phyloP scores from a whole-genome alignment of 2,329 filamentous ascomycete species.

The Hymenoscyphus scutula region DNA sequence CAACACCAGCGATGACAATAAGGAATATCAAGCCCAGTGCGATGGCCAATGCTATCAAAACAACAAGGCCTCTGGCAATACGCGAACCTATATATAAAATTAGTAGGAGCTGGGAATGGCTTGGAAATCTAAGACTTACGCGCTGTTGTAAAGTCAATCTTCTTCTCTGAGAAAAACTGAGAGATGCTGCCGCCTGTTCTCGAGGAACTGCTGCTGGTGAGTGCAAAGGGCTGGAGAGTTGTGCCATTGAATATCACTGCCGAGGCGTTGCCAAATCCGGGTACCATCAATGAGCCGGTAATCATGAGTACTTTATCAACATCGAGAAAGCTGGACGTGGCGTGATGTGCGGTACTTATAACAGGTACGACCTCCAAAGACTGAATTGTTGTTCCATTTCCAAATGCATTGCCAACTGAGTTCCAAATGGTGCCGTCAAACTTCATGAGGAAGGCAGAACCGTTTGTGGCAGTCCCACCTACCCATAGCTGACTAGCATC shows the following conservation, averaged over 20 bases:
- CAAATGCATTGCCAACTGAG: slow-evolving; percentile 61
- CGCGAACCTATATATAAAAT: slow-evolving; percentile 44
- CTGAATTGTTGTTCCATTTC: slow-evolving; percentile 64
- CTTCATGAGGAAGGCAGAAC: slow-evolving; percentile 75
- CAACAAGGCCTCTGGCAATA: slow-evolving; percentile 72
- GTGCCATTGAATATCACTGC: slow-evolving; percentile 87
- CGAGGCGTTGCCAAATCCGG: slow-evolving; percentile 75
- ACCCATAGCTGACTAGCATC: slow-evolving; percentile 78
- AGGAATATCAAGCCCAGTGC: slow-evolving; percentile 75
- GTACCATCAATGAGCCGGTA: slow-evolving; percentile 77
- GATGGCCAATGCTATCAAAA: slow-evolving; percentile 78
- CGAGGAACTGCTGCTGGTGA: slow-evolving; percentile 65
- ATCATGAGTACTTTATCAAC: slow-evolving; percentile 72
- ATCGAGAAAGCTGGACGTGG: slow-evolving; percentile 59
- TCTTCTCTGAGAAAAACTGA: slow-evolving; percentile 78
- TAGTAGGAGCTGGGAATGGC: slow-evolving; percentile 23
- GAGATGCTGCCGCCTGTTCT: slow-evolving; percentile 71
- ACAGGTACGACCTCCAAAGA: slow-evolving; percentile 80
- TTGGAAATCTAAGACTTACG: slow-evolving; percentile 47
- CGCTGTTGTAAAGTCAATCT: slow-evolving; percentile 67
- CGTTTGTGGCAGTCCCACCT: slow-evolving; percentile 66
- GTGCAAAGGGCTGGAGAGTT: slow-evolving; percentile 71
- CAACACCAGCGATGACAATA: slow-evolving; percentile 70
- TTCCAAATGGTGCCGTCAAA: slow-evolving; percentile 73
- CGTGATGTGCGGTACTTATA: slow-evolving; percentile 58